Percentiles rank a stretch among this genome's conserved stretches.
These are phyloP conservation scores for Ogataea paraovalis DNA, from an alignment of 805 yeast genomes.

Conservation along the genomic window DNA sequence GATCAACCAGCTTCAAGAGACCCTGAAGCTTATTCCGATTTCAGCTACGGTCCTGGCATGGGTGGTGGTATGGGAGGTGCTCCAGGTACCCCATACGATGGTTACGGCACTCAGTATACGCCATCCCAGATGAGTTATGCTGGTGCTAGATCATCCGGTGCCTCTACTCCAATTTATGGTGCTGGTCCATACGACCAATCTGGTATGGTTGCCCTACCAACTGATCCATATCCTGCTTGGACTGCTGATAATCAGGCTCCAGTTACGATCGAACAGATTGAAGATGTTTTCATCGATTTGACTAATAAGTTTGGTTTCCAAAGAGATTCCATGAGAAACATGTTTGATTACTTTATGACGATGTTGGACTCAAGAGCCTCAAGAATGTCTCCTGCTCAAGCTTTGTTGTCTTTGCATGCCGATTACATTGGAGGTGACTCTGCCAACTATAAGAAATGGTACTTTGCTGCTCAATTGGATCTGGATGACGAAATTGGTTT, in stretches of 20 bases:
- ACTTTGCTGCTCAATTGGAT: conserved; percentile 83
- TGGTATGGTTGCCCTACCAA: conserved; percentile 62
- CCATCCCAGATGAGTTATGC: conserved; percentile 88
- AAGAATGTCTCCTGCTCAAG: conserved; percentile 88
- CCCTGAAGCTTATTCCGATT: conserved; percentile 59
- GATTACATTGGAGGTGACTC: conserved; percentile 87
- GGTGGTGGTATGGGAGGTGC: conserved; percentile 28
- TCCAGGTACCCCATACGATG: conserved; percentile 65
- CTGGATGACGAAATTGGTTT: conserved; percentile 82
- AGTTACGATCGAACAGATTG: conserved; percentile 77
- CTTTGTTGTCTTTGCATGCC: conserved; percentile 75
- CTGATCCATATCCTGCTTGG: conserved; percentile 99
- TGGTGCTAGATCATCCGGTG: conserved; percentile 84
- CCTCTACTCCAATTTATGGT: conserved; percentile 78
- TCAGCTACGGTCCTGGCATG: conserved; percentile 54
- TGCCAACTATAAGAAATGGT: conserved; percentile 85
- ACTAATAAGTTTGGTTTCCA: conserved; percentile 85
- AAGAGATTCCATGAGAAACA: conserved; percentile 89
- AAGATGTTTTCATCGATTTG: conserved; percentile 79
- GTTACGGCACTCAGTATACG: conserved; percentile 51
- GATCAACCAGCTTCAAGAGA: conserved; percentile 49
- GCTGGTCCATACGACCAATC: conserved; percentile 38
- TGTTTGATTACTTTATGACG: conserved; percentile 86
- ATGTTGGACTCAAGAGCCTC: conserved; percentile 78
- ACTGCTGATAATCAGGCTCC: conserved; percentile 94